Base-by-base conservation (phyloP, 176 grass and related monocot species). In the Avena atlantica region DNA sequence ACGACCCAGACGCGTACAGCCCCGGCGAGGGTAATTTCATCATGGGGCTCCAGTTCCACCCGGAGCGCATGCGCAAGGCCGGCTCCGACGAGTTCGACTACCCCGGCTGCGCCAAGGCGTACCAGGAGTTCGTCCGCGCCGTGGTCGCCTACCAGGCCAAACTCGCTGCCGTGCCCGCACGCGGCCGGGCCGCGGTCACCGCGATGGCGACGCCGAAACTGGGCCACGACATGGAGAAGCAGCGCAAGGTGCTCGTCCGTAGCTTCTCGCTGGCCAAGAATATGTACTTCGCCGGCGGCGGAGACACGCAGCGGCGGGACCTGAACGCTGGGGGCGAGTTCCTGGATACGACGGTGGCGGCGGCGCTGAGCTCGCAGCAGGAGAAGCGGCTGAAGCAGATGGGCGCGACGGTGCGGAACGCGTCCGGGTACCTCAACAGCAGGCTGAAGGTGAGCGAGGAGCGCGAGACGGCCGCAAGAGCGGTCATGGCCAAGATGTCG, bases 381-480 rank as follows among this genome's bases (percentile, higher is more conserved):
- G 90, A 96, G 92, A 94, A 93, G 76, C 85, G 97, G 86, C 85
- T 98, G 87, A 98, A 96, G 92, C 97, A 98, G 82, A 94, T 98
- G 94, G 97, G 97, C 14, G 97, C 94, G 2, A 98, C 94, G 36
- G 97, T 98, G 86, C 80, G 97, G 83, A 98, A 98, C 71, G 90
- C 92, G 64, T 96, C 97, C 19, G 91, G 55, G 0, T 98, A 98
- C 78, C 83, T 98, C 83, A 98, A 98, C 12, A 66, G 88, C 70
- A 90, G 85, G 61, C 69, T 97, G 34, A 93, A 90, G 91, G 66
- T 93, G 83, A 85, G 58, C 55, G 88, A 85, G 59, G 80, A 77
- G 64, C 79, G 89, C 14, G 95, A 93, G 85, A 87, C 45, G 67
- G 85, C 82, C 44, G 93, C 95, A 1, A 85, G 87, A 89, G 86